Evolutionary conservation across 192 early-diverging fungal species (phyloP).

Genomic region (Podila horticola): DNA sequence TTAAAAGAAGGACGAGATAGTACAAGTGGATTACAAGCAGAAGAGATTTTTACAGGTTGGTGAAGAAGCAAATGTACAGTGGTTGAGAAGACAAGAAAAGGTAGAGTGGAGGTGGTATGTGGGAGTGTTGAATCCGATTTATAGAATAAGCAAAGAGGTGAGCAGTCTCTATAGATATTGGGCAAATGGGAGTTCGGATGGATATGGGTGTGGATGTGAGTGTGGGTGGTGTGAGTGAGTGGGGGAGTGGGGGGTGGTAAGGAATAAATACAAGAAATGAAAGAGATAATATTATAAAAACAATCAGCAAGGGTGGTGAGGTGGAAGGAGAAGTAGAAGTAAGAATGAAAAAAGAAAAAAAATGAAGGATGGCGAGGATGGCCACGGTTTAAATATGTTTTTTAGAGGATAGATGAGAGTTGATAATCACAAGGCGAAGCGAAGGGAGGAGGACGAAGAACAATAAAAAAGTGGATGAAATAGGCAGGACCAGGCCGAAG

Average conservation of each 20-base stretch:
- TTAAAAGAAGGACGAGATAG: neutral
- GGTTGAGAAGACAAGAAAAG: neutral
- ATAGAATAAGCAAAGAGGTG: conserved; percentile 3
- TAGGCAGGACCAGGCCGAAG: conserved; percentile 6
- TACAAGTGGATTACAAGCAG: conserved; percentile 3
- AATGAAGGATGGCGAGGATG: conserved; percentile 8
- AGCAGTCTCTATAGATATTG: conserved; percentile 13
- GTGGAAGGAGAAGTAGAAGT: conserved; percentile 3
- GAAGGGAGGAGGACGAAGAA: neutral
- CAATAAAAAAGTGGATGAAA: neutral
- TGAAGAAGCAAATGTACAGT: neutral
- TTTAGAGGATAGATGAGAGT: conserved; percentile 1
- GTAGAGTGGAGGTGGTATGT: neutral
- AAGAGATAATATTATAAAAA: neutral
- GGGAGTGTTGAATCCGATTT: no score
- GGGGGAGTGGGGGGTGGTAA: neutral
- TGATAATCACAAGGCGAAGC: conserved; percentile 2
- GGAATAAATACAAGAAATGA: neutral
- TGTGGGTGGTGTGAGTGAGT: neutral
- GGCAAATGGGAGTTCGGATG: conserved; percentile 1
- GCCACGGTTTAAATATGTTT: conserved; percentile 44
- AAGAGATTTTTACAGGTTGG: neutral
- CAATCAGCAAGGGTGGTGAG: conserved; percentile 9
- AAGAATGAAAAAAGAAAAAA: conserved; percentile 7
- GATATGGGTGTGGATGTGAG: neutral